Base-by-base conservation (phyloP, 2,329 filamentous ascomycete species). In the Fusarium citri region DNA sequence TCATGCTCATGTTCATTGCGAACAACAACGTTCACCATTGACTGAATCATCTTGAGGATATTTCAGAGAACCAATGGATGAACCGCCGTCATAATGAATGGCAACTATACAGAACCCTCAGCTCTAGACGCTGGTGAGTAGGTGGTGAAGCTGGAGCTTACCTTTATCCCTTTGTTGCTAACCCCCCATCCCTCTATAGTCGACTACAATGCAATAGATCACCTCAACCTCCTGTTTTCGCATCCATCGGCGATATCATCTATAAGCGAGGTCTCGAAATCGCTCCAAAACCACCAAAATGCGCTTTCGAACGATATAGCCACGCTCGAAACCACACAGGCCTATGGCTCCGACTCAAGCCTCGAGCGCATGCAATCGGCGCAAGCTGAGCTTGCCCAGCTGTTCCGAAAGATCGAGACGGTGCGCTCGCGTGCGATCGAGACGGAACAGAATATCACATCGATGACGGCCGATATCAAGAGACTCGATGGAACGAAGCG, bases 401-500 rank as follows among this genome's bases (percentile, higher is more conserved):
- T 99, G 41, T 98, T 99, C 85, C 89, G 90, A 76, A 97, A 97
- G 83, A 98, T 99, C 79, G 95, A 98, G 80, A 92, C 91, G 71
- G 95, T 99, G 58, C 92, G 94, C 58, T 91, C 91, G 74, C 90
- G 95, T 55, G 96, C 96, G 40, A 88, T 97, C 74, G 90, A 94
- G 84, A 98, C 96, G 22, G 96, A 99, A 81, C 91, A 94, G 79
- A 92, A 94, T 72, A 99, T 99, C 78, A 98, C 95, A 48, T 94
- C 94, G 72, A 99, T 99, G 96, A 99, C 96, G 66, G 94, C 96
- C 62, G 96, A 99, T 77, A 99, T 99, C 80, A 99, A 99, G 84
- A 91, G 95, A 72, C 87, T 99, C 70, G 96, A 99, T 81, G 93
- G 92, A 80, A 98, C 96, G 40, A 99, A 99, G 85, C 92, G 92